Base-by-base conservation (phyloP, 441 rosid genomes). In the Iberis amara region DNA sequence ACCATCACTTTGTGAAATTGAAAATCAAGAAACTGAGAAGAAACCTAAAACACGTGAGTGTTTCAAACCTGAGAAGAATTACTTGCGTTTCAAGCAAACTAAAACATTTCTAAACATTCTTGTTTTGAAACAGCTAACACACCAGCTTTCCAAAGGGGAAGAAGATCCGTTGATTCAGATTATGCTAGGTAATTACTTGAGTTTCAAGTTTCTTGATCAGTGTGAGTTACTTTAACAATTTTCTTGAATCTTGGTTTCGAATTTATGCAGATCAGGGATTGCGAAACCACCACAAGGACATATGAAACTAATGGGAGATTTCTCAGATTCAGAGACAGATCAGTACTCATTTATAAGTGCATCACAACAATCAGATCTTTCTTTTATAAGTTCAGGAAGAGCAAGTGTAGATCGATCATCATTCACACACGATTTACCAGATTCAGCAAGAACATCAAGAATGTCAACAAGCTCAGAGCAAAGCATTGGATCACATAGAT, bases 311-410 rank as follows among this genome's bases (percentile, higher is more conserved):
- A 11, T 21, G 56, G 68, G 60, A 24, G 81, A 71, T 15, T 68
- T 77, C 9, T 62, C 75, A 48, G 98, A 88, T 44, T 45, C 79
- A 13, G 94, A 84, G 11, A 68, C 77, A 0, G 67, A 67, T 23
- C n/a, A n/a, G n/a, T 11, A 61, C 11, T 60, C 81, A 5, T 72
- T 68, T n/a, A 55, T 61, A 0, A 86, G 81, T 31, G 68, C 81
- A 7, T 62, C 81, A 39, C 91, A 91, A n/a, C 90, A 86, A 0
- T 66, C 79, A 11, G 96, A 92, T 54, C 76, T 86, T 49, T 89
- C 97, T 6, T 92, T 82, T 67, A 75, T 92, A 44, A 86, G 96
- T 80, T 86, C 96, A 0, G 81, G 73, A 32, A 68, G 96, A 65
- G 79, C 96, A 5, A 92, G 98, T 79, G 76, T 78, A 2, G 94